Percentiles rank a stretch among this genome's conserved stretches.
phyloP scores from a whole-genome alignment of 2,329 filamentous ascomycete species.

The Calonectria pauciramosa region DNA sequence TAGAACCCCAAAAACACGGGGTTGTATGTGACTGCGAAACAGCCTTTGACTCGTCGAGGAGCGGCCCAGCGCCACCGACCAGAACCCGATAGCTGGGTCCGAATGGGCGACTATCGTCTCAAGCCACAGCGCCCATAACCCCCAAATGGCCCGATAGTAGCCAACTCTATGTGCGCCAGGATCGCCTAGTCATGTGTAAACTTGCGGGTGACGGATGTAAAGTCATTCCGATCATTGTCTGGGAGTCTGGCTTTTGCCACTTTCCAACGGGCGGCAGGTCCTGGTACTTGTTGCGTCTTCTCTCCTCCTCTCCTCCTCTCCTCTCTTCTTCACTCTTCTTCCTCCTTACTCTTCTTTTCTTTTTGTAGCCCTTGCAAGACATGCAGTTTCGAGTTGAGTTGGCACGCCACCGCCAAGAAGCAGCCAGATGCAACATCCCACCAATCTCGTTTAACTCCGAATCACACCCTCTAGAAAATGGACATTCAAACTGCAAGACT shows the following conservation, averaged over 20 bases:
- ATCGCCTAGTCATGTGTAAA: background rate
- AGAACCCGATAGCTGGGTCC: background rate
- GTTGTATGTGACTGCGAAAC: background rate
- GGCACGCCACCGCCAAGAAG: background rate
- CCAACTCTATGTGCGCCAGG: conserved; percentile 7
- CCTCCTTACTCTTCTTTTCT: too few species aligned
- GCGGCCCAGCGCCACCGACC: background rate
- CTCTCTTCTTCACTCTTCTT: background rate
- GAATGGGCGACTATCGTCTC: background rate
- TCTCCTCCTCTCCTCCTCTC: background rate
- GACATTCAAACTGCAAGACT: background rate
- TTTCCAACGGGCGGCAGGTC: background rate
- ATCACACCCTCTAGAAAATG: background rate
- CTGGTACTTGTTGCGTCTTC: background rate
- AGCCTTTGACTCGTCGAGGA: background rate
- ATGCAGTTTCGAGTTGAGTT: background rate
- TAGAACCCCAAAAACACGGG: background rate
- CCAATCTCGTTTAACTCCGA: background rate
- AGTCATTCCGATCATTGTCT: background rate
- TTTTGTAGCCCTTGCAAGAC: background rate
- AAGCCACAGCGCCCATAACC: background rate
- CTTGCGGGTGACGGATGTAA: background rate
- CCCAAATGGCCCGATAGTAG: background rate
- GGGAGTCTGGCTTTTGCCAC: conserved; percentile 3
- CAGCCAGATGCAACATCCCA: background rate